Conservation (phyloP, 2,329 filamentous ascomycete genomes). For the Sporothrix pallida region DNA sequence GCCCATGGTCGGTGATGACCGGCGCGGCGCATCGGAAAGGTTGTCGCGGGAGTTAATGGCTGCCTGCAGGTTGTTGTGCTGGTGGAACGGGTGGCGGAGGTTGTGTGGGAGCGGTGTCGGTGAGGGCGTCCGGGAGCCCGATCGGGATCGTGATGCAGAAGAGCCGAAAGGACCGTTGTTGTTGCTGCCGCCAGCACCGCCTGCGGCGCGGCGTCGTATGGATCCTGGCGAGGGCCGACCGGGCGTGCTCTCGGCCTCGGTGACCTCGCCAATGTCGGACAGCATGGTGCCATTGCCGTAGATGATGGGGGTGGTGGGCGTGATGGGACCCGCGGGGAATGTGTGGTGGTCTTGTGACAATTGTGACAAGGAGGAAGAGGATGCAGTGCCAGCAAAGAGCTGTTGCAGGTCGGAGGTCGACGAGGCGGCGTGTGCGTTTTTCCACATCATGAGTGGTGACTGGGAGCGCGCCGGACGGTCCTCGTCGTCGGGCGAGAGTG, state of each 20-base stretch:
- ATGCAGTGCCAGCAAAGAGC: constrained; percentile 50
- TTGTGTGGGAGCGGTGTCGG: constrained; percentile 32
- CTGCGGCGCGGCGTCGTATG: constrained; percentile 25
- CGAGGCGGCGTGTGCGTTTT: constrained; percentile 49
- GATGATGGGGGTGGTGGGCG: constrained; percentile 67
- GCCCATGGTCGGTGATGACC: constrained; percentile 55
- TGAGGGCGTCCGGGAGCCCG: constrained; percentile 46
- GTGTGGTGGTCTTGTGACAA: constrained; percentile 44
- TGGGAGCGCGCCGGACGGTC: constrained; percentile 51
- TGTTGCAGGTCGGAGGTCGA: constrained; percentile 48
- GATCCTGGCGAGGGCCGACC: constrained; percentile 47
- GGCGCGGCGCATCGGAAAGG: constrained; percentile 44
- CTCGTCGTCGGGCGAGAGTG: constrained; percentile 54
- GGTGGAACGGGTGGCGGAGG: constrained; percentile 33
- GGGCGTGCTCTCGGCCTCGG: constrained; percentile 57
- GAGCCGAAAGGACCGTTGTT: not conserved
- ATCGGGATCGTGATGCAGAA: constrained; percentile 29
- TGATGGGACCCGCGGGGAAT: constrained; percentile 53
- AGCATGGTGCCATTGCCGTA: constrained; percentile 73
- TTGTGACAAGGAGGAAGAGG: too few species aligned
- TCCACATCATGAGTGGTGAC: constrained; percentile 60
- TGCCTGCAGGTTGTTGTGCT: constrained; percentile 38
- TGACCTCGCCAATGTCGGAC: constrained; percentile 67
- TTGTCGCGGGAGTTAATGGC: constrained; percentile 40
- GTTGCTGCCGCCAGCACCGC: constrained; percentile 3